Evolutionary conservation across 768 basidiomycete genomes (phyloP), one percentile per base, ranked within the genome.

Genomic region (Suillus hirtellus): DNA sequence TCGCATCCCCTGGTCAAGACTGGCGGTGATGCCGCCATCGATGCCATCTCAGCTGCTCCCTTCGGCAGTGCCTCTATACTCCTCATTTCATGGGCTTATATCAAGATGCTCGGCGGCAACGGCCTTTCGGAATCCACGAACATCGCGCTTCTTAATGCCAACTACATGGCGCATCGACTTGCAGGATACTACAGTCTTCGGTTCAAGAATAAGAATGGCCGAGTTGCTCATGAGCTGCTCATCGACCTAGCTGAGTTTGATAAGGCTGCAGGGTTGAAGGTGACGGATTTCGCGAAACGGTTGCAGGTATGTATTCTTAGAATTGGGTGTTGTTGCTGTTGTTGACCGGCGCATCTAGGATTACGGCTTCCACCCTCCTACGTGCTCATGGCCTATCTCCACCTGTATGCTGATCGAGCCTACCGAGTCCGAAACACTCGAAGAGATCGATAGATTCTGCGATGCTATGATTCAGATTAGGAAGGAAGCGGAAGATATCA

Each of bases 341-440:
- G 59, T n/a, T 40, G 43, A 43, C 24, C 3, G 9, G 12, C 38
- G n/a, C 35, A 34, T 50, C 40, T 24, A 93, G 87, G 92, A 95
- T 73, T 95, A 90, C 70, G 93, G 95, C 63, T 92, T 97, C 83
- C 95, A 97, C 73, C 95, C 95, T 47, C 97, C 97, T 2, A 99
- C 97, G 5, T 96, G 95, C 76, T 95, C 95, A 7, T 99, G 97
- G 97, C 97, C 97, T 7, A 95, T 93, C 66, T 89, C 93, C 21
- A 97, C 96, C 1, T 96, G 92, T 71, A 97, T 97, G 93, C 83
- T 97, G 60, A 97, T 98, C 66, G 96, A 99, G 77, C 96, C 96
- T 7, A 99, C 96, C 2, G 96, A 99, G 76, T 96, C 93, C 0
- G 96, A 99, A 78, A 87, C 92, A 0, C 82, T 97, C 35, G 91